phyloP scores from a whole-genome alignment of 2,329 filamentous ascomycete species.

The Metarhizium sp. region DNA sequence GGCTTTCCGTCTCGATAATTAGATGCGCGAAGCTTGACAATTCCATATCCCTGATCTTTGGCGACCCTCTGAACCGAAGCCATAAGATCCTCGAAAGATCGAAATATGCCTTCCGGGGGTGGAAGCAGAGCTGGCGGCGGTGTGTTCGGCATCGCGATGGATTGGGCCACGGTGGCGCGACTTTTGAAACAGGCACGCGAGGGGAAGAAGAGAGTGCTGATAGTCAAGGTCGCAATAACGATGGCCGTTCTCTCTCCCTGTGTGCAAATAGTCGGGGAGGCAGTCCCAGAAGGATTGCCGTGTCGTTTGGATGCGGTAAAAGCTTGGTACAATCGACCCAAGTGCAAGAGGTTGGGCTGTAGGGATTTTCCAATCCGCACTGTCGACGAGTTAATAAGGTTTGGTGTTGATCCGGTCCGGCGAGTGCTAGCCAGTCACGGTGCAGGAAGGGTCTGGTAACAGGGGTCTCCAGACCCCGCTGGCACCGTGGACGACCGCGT shows the following conservation, averaged over 20 bases:
- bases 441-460: constrained; percentile 4
- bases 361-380: constrained; percentile 33
- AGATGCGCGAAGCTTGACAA: constrained; percentile 53
- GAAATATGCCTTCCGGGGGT: constrained; percentile 51
- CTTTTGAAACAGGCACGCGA: constrained; percentile 11
- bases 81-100: constrained; percentile 50
- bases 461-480: constrained; percentile 1
- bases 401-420: constrained; percentile 30
- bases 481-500: not conserved
- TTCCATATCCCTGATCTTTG: constrained; percentile 53
- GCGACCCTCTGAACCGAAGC: constrained; percentile 48
- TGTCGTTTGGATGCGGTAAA: constrained; percentile 1
- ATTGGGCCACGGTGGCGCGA: constrained; percentile 23
- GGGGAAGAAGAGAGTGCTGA: not conserved
- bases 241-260: not conserved
- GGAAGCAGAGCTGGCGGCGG: constrained; percentile 39
- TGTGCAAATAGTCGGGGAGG: not conserved
- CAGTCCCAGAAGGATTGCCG: constrained; percentile 1
- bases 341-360: constrained; percentile 27
- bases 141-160: constrained; percentile 35
- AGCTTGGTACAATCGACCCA: constrained; percentile 1
- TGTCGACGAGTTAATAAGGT: constrained; percentile 27
- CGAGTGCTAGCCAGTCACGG: constrained; percentile 19
- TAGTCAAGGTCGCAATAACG: not conserved
- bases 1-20: constrained; percentile 56